Evolutionary conservation across 2,329 filamentous ascomycete genomes (phyloP).

Genomic region (Tolypocladium ovalisporum): DNA sequence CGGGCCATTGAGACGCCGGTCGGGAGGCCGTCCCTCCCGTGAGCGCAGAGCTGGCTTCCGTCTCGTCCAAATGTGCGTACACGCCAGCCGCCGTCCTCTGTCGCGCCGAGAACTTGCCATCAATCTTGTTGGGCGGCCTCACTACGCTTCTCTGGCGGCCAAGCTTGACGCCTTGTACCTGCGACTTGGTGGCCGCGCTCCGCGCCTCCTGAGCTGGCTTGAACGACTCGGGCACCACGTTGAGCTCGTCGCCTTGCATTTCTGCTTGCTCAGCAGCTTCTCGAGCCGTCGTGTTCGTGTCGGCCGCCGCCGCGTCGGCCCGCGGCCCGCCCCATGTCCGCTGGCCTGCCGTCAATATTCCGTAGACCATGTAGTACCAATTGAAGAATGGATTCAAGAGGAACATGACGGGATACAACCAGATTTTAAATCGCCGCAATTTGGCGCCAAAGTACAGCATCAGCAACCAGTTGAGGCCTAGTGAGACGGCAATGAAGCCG

Average conservation of each 20-base stretch:
- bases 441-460: slow-evolving; percentile 94
- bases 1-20: not conserved
- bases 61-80: slow-evolving; percentile 61
- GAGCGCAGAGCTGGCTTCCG: slow-evolving; percentile 12
- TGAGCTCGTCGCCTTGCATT: slow-evolving; percentile 73
- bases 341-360: slow-evolving; percentile 88
- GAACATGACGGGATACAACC: slow-evolving; percentile 94
- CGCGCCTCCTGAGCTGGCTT: slow-evolving; percentile 44
- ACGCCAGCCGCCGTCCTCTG: slow-evolving; percentile 56
- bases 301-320: slow-evolving; percentile 75
- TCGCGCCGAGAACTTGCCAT: slow-evolving; percentile 68
- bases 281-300: slow-evolving; percentile 63
- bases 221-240: slow-evolving; percentile 82
- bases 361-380: slow-evolving; percentile 97
- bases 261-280: slow-evolving; percentile 78
- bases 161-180: slow-evolving; percentile 22
- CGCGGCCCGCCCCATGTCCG: slow-evolving; percentile 92
- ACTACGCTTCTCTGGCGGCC: slow-evolving; percentile 45
- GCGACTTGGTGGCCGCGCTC: slow-evolving; percentile 16
- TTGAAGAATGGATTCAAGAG: slow-evolving; percentile 93
- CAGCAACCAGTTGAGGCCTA: slow-evolving; percentile 86
- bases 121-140: slow-evolving; percentile 61
- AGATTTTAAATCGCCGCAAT: slow-evolving; percentile 82
- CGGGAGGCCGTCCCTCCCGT: not conserved
- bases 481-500: slow-evolving; percentile 84